Percentiles rank a stretch among this genome's conserved stretches.
phyloP scores from a whole-genome alignment of 345 rosid species.

The Gynandropsis gynandra region DNA sequence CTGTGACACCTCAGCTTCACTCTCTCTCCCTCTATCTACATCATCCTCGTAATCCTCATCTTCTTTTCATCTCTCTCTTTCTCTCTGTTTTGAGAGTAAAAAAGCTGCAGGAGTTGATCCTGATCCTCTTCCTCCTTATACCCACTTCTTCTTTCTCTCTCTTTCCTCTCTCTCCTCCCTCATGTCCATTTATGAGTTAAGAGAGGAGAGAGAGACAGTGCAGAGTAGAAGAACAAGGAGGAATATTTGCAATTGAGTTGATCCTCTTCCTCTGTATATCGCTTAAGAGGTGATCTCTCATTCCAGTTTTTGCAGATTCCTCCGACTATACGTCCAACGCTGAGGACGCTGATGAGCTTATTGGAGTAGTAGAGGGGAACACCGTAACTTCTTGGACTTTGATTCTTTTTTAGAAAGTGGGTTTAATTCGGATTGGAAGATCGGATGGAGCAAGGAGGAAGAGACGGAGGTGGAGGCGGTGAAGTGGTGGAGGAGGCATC shows the following conservation, averaged over 20 bases:
- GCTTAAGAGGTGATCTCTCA: conserved; percentile 20
- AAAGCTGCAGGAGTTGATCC: no score
- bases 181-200: conserved; percentile 15
- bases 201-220: conserved; percentile 1
- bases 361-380: conserved; percentile 4
- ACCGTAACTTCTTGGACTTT: no score
- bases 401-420: neutral
- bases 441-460: conserved; percentile 54
- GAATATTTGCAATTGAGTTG: conserved; percentile 14
- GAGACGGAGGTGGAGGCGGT: conserved; percentile 31
- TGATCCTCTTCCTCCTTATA: neutral
- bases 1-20: conserved; percentile 68
- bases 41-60: conserved; percentile 70
- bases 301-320: conserved; percentile 24
- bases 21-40: conserved; percentile 35
- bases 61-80: conserved; percentile 30
- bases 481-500: conserved; percentile 75
- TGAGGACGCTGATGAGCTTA: no score
- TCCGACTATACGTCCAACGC: no score
- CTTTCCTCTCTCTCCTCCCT: conserved; percentile 18
- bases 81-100: conserved; percentile 5
- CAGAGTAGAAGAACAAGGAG: conserved; percentile 20
- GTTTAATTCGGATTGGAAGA: neutral
- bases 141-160: conserved; percentile 20
- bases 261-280: conserved; percentile 32